phyloP scores from a whole-genome alignment of 2,329 filamentous ascomycete species.

The Rutstroemia sp. region DNA sequence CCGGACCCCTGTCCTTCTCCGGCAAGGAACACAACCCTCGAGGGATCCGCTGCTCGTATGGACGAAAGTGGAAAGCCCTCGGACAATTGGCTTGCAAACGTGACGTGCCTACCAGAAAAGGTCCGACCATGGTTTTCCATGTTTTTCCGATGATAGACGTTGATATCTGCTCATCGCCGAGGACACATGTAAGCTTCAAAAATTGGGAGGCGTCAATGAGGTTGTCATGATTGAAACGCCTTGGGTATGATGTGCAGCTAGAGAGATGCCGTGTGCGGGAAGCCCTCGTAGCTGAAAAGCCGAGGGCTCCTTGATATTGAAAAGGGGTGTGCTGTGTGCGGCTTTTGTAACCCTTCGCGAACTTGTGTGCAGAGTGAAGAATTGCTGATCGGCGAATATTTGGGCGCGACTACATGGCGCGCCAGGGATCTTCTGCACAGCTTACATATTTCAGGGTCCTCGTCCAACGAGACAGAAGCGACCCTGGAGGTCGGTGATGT shows the following conservation, averaged over 20 bases:
- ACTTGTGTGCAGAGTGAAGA: background rate
- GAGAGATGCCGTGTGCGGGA: background rate
- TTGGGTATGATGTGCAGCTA: background rate
- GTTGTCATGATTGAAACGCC: constrained; percentile 6
- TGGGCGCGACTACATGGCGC: background rate
- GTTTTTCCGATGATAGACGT: constrained; percentile 5
- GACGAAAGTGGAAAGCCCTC: background rate
- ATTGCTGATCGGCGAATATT: background rate
- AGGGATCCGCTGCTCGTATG: constrained; percentile 6
- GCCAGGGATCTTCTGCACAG: background rate
- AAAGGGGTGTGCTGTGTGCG: no score
- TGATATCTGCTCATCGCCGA: constrained; percentile 2
- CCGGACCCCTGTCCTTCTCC: background rate
- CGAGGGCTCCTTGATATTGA: no score
- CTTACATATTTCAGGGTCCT: constrained; percentile 4
- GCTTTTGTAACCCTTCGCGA: background rate
- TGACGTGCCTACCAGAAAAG: background rate
- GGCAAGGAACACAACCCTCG: background rate
- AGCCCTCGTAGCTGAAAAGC: background rate
- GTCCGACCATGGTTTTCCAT: background rate
- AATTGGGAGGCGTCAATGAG: background rate
- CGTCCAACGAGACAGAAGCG: background rate
- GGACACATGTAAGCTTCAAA: constrained; percentile 5
- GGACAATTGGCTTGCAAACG: background rate
- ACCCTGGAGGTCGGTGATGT: background rate